Percentiles rank a stretch among this genome's conserved stretches.
Evolutionary conservation across 176 grass and related monocot species (phyloP).

Genomic region (Avena insularis): DNA sequence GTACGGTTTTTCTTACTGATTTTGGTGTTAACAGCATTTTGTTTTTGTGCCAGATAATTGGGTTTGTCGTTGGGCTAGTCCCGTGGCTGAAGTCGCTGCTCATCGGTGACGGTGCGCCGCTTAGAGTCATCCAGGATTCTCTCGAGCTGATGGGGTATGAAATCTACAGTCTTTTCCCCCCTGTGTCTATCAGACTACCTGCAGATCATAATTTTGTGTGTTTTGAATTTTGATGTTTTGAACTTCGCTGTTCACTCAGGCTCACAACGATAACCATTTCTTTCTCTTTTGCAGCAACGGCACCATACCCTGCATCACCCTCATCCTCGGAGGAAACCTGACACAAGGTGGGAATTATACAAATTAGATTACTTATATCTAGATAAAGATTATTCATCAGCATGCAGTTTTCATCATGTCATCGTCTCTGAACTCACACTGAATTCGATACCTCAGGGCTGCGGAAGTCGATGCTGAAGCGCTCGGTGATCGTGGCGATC

Average conservation of each 20-base stretch:
- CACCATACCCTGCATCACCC: conserved; percentile 83
- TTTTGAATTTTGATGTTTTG: neutral
- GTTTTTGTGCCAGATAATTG: conserved; percentile 48
- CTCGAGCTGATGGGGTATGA: conserved; percentile 71
- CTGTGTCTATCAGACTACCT: neutral
- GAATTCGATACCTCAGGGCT: conserved; percentile 48
- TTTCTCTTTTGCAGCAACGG: conserved; percentile 57
- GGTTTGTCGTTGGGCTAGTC: conserved; percentile 70
- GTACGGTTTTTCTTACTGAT: neutral
- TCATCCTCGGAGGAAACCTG: conserved; percentile 92
- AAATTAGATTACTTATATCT: neutral
- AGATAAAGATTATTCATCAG: neutral
- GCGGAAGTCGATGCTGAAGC: conserved; percentile 62
- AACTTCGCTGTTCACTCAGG: neutral
- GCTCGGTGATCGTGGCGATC: conserved; percentile 51
- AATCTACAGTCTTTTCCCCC: neutral
- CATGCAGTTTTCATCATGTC: neutral
- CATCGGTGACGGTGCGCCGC: conserved; percentile 54
- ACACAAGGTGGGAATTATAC: conserved; percentile 47
- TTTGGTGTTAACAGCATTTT: neutral
- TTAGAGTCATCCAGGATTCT: conserved; percentile 69
- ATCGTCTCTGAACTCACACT: neutral
- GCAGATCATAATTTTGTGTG: neutral
- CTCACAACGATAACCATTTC: neutral
- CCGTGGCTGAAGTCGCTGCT: conserved; percentile 73